Conservation (phyloP, 768 basidiomycete genomes). For the Boletus reticulatus region DNA sequence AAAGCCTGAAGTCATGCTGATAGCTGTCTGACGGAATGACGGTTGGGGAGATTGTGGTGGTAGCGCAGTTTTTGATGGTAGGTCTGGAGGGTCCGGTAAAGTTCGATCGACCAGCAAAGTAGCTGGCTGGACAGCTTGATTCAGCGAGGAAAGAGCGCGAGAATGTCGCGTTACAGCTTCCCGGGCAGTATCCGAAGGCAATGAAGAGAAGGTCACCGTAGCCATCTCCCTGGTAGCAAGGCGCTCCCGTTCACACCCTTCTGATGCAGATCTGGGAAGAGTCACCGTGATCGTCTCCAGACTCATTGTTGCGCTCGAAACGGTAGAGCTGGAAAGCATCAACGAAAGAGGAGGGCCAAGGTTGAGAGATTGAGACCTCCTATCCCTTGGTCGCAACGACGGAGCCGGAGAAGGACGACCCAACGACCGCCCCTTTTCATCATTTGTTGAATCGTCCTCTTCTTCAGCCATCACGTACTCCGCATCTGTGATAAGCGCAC, state of each 20-base stretch:
- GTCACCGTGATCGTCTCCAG: constrained; percentile 29
- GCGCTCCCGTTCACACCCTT: constrained; percentile 38
- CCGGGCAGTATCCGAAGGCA: constrained; percentile 20
- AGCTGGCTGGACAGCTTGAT: constrained; percentile 28
- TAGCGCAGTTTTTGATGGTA: constrained; percentile 8
- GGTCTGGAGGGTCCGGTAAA: constrained; percentile 30
- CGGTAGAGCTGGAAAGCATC: constrained; percentile 24
- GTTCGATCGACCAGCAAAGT: constrained; percentile 27
- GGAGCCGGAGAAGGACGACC: constrained; percentile 40
- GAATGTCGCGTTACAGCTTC: constrained; percentile 28
- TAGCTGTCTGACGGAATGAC: constrained; percentile 58
- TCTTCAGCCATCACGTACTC: constrained; percentile 69
- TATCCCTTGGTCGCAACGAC: constrained; percentile 47
- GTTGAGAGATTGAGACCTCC: constrained; percentile 66
- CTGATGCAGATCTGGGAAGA: constrained; percentile 26
- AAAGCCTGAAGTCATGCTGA: constrained; percentile 68
- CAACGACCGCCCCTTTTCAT: constrained; percentile 18
- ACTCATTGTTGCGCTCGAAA: constrained; percentile 30
- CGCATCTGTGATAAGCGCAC: constrained; percentile 63
- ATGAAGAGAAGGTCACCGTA: constrained; percentile 39
- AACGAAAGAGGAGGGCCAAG: constrained; percentile 37
- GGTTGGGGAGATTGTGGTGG: constrained; percentile 24
- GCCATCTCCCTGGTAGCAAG: constrained; percentile 43
- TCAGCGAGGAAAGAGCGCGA: constrained; percentile 15
- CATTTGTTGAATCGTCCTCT: constrained; percentile 35